Evolutionary conservation across 441 rosid species (phyloP).

Genomic region (Arabidopsis lyrata): DNA sequence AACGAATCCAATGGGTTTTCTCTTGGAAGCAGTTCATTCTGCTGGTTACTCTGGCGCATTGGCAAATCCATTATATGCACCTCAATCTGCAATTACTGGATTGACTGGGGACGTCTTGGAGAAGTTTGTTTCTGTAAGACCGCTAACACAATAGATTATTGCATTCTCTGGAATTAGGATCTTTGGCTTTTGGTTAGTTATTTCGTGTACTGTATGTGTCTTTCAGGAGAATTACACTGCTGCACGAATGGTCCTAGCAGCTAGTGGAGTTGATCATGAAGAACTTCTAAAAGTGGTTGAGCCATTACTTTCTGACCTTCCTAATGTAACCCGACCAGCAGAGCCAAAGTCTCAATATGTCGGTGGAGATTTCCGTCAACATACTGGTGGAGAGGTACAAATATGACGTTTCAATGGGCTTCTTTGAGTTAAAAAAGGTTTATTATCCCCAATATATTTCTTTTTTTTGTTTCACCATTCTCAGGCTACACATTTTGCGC

Average conservation of each 20-base stretch:
- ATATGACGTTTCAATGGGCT: conserved; percentile 6
- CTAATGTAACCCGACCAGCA: conserved; percentile 44
- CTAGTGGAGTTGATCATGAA: conserved; percentile 69
- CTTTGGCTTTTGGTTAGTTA: not conserved
- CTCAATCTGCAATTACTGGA: conserved; percentile 60
- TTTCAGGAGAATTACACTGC: conserved; percentile 67
- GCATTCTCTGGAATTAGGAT: not conserved
- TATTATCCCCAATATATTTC: conserved; percentile 7
- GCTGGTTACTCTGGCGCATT: conserved; percentile 73
- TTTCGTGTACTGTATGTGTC: not conserved
- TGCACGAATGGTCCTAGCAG: conserved; percentile 66
- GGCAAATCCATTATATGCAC: conserved; percentile 68
- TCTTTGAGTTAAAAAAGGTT: conserved; percentile 7
- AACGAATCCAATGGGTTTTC: conserved; percentile 60
- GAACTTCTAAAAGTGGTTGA: conserved; percentile 62
- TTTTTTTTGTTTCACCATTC: conserved; percentile 3
- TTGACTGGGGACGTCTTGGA: conserved; percentile 53
- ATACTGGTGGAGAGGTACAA: conserved; percentile 68
- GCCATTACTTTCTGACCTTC: conserved; percentile 69
- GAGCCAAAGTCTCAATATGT: conserved; percentile 69
- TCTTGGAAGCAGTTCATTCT: conserved; percentile 66
- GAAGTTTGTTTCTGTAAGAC: conserved; percentile 67
- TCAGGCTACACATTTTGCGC: conserved; percentile 60
- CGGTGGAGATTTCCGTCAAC: conserved; percentile 72
- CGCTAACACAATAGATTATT: conserved; percentile 3